phyloP scores from a whole-genome alignment of 176 grass and related monocot species.

The Ensete ventricosum region DNA sequence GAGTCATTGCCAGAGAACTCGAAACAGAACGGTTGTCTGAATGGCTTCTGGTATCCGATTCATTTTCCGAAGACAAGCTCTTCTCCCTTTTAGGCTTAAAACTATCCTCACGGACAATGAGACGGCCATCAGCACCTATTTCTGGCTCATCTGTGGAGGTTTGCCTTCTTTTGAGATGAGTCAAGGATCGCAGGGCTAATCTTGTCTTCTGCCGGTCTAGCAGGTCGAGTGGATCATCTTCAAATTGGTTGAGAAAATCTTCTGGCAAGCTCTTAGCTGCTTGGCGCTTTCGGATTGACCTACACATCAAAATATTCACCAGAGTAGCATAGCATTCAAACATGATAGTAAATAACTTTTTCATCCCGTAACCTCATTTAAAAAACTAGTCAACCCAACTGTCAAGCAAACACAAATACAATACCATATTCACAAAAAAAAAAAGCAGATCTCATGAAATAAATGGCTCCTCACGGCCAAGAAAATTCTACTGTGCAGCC shows the following conservation, averaged over 20 bases:
- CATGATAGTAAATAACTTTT: too few species aligned
- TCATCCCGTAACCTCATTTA: too few species aligned
- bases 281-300: constrained; percentile 40
- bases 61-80: constrained; percentile 16
- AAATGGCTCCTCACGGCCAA: neutral
- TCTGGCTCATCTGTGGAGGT: constrained; percentile 41
- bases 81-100: constrained; percentile 49
- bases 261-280: constrained; percentile 53
- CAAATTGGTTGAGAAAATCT: constrained; percentile 45
- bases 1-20: constrained; percentile 4
- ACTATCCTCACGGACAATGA: constrained; percentile 56
- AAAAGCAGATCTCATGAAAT: neutral
- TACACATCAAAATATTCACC: constrained; percentile 9
- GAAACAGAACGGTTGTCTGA: constrained; percentile 26
- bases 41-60: constrained; percentile 39
- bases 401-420: too few species aligned
- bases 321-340: too few species aligned
- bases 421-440: constrained; percentile 4
- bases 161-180: constrained; percentile 38
- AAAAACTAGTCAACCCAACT: too few species aligned
- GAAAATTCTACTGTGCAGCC: neutral
- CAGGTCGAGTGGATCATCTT: constrained; percentile 73
- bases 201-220: constrained; percentile 65
- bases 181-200: constrained; percentile 50
- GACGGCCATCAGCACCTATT: constrained; percentile 67